phyloP scores from a whole-genome alignment of 164 flowering plant species.

The Litsea cubeba region DNA sequence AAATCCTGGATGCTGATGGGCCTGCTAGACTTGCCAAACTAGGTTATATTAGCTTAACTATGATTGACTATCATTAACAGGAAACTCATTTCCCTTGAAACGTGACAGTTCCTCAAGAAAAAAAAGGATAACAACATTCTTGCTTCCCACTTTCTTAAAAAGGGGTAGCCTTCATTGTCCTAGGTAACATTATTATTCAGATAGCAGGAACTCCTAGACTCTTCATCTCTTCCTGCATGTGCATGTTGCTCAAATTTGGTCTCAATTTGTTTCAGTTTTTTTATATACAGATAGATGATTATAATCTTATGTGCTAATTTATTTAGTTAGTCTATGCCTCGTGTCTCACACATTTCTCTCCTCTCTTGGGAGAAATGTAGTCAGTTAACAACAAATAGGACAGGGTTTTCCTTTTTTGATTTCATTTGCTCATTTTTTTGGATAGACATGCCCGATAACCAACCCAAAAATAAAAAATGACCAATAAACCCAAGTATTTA shows the following conservation, averaged over 20 bases:
- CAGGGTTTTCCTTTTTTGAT: neutral
- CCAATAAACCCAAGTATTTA: too few relatives aligned
- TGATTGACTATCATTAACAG: too few relatives aligned
- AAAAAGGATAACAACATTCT: too few relatives aligned
- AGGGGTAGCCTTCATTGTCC: neutral
- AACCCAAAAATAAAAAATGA: too few relatives aligned
- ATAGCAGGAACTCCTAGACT: neutral
- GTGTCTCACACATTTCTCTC: neutral
- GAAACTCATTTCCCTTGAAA: too few relatives aligned
- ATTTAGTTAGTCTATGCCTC: neutral
- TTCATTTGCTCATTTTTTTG: neutral
- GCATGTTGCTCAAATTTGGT: too few relatives aligned
- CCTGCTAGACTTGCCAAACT: too few relatives aligned
- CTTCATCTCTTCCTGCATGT: neutral
- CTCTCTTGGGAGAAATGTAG: neutral
- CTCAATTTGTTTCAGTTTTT: too few relatives aligned
- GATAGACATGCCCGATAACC: neutral
- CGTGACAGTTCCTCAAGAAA: too few relatives aligned
- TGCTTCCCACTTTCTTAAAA: too few relatives aligned
- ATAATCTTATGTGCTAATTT: neutral
- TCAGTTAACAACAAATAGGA: neutral
- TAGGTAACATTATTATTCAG: neutral
- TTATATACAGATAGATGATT: neutral
- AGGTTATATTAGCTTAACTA: too few relatives aligned
- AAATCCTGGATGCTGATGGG: too few relatives aligned